Evolutionary conservation across 345 rosid species (phyloP).

Genomic region (Gossypium mustelinum): DNA sequence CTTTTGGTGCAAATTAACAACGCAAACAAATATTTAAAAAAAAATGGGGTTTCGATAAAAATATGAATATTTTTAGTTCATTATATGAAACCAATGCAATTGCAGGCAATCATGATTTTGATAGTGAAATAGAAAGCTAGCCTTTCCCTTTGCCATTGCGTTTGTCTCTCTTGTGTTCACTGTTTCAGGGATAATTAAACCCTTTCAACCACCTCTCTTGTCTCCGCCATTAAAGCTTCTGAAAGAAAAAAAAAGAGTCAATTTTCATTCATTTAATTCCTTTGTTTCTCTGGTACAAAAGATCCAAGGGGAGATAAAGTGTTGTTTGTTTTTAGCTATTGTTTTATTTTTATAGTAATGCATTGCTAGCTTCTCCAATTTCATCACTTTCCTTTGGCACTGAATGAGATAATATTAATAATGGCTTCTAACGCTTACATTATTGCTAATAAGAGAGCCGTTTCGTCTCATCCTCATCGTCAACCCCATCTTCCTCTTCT

Average conservation of each 20-base stretch:
- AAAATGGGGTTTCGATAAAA: background rate
- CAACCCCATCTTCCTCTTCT: background rate
- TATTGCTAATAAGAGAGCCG: background rate
- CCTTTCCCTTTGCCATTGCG: background rate
- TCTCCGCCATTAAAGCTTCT: slow-evolving; percentile 41
- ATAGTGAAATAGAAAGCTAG: slow-evolving; percentile 35
- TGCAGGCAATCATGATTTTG: slow-evolving; percentile 39
- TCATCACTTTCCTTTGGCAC: slow-evolving; percentile 25
- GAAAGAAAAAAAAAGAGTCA: slow-evolving; percentile 20
- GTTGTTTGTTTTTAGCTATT: slow-evolving; percentile 4
- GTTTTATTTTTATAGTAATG: slow-evolving; percentile 34
- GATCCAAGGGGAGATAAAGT: slow-evolving; percentile 17
- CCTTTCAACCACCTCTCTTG: slow-evolving; percentile 60
- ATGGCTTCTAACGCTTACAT: background rate
- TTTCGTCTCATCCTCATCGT: background rate
- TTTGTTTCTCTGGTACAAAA: background rate
- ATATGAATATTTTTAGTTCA: background rate
- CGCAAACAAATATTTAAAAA: background rate
- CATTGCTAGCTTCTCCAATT: slow-evolving; percentile 18
- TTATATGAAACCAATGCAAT: slow-evolving; percentile 31
- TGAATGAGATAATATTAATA: slow-evolving; percentile 45
- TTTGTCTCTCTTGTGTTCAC: background rate
- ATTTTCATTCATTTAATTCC: slow-evolving; percentile 24
- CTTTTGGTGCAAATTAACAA: slow-evolving; percentile 28
- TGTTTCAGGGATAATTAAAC: slow-evolving; percentile 34